Conservation (phyloP, 75 land plant species). For the Larix kaempferi region DNA sequence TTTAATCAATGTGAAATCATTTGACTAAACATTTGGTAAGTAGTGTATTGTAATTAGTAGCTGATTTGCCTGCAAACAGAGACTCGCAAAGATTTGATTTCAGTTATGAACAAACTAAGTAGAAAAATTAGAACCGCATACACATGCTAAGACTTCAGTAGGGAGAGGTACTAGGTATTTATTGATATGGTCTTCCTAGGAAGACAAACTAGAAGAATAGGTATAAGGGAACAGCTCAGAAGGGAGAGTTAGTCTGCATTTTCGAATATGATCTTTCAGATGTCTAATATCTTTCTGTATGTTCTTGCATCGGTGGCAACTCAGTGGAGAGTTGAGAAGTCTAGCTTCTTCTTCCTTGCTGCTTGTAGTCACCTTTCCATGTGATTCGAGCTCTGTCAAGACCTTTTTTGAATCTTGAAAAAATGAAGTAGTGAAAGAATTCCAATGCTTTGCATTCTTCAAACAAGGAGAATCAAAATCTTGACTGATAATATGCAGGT, state of each 20-base stretch:
- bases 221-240: constrained; percentile 1
- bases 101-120: too few species aligned
- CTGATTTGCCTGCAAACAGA: too few species aligned
- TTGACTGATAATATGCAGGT: constrained; percentile 45
- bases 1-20: too few species aligned
- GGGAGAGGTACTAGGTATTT: too few species aligned
- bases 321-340: constrained; percentile 25
- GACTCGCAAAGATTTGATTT: too few species aligned
- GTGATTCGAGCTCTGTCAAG: constrained; percentile 21
- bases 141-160: too few species aligned
- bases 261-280: constrained; percentile 25
- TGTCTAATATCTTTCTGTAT: constrained; percentile 34
- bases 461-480: constrained; percentile 37
- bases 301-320: constrained; percentile 37
- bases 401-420: constrained; percentile 40
- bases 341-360: constrained; percentile 17
- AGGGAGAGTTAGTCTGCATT: constrained; percentile 26
- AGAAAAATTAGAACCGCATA: too few species aligned
- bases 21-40: too few species aligned
- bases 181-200: not conserved
- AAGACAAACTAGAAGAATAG: not conserved
- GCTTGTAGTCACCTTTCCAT: constrained; percentile 20
- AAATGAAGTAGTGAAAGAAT: constrained; percentile 33
- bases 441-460: constrained; percentile 54
- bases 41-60: too few species aligned